Percentiles rank a stretch among this genome's conserved stretches.
Conservation (phyloP, 2,329 filamentous ascomycete species). For the Botrytis galanthina region DNA sequence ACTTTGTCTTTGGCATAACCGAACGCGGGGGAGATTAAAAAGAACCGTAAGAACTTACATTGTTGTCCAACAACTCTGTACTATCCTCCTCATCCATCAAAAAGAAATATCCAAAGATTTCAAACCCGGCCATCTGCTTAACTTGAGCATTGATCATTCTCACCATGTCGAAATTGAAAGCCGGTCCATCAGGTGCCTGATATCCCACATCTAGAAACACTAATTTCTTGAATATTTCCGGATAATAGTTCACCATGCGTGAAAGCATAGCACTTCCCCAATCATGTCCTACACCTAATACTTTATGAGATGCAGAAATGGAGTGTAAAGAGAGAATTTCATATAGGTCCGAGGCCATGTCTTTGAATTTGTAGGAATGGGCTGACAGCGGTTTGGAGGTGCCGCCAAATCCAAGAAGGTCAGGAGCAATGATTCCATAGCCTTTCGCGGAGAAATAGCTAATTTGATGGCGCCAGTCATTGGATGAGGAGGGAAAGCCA, state of each 20-base stretch:
- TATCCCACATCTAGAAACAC: conserved; percentile 28
- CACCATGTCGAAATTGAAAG: conserved; percentile 17
- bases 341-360: conserved; percentile 39
- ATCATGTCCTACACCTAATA: conserved; percentile 31
- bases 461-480: conserved; percentile 42
- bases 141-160: conserved; percentile 22
- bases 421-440: conserved; percentile 45
- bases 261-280: conserved; percentile 29
- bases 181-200: conserved; percentile 16
- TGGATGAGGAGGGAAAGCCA: conserved; percentile 47
- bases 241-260: conserved; percentile 23
- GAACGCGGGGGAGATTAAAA: neutral
- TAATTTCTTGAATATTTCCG: conserved; percentile 23
- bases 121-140: conserved; percentile 25
- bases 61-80: conserved; percentile 24
- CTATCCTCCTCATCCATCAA: conserved; percentile 24
- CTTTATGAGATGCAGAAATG: conserved; percentile 1
- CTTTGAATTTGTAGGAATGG: conserved; percentile 32
- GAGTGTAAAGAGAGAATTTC: conserved; percentile 38
- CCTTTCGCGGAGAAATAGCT: conserved; percentile 35
- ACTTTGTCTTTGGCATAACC: neutral
- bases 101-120: conserved; percentile 27
- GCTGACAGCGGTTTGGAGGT: conserved; percentile 37
- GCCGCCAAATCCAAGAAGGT: conserved; percentile 44
- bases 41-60: conserved; percentile 18